Percentiles rank a stretch among this genome's conserved stretches.
Conservation (phyloP, 345 rosid species). For the Boechera retrofracta region DNA sequence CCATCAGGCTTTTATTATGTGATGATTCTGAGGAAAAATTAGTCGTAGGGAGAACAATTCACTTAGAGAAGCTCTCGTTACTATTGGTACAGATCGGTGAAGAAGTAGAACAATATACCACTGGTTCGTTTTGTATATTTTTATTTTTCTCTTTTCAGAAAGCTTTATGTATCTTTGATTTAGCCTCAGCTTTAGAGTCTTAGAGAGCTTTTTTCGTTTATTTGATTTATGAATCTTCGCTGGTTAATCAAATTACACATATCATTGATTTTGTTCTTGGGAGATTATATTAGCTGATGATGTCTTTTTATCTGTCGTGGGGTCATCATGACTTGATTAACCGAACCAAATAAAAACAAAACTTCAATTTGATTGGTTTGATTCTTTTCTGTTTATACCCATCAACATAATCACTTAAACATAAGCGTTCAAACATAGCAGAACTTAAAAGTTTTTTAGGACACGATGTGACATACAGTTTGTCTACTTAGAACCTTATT, state of each 20-base stretch:
- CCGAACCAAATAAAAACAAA: not conserved
- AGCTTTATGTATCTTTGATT: conserved; percentile 35
- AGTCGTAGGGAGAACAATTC: conserved; percentile 45
- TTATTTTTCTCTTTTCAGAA: conserved; percentile 20
- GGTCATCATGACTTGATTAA: not conserved
- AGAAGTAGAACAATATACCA: conserved; percentile 39
- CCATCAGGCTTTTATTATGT: conserved; percentile 43
- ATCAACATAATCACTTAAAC: not conserved
- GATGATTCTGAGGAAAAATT: conserved; percentile 41
- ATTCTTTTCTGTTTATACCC: not conserved
- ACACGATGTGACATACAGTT: conserved; percentile 6
- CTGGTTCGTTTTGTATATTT: conserved; percentile 41
- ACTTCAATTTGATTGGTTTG: not conserved
- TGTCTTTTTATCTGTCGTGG: not conserved
- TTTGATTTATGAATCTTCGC: conserved; percentile 9
- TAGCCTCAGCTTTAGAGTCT: conserved; percentile 26
- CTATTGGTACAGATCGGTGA: conserved; percentile 44
- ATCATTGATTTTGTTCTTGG: not conserved
- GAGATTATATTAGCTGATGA: not conserved
- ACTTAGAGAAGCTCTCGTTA: conserved; percentile 35
- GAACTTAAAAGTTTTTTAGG: not conserved
- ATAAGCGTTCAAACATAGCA: conserved; percentile 16
- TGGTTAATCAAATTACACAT: conserved; percentile 18
- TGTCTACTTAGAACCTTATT: conserved; percentile 25
- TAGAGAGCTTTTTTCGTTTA: not conserved